Conservation (phyloP, 805 yeast genomes). For the Candida awuae region DNA sequence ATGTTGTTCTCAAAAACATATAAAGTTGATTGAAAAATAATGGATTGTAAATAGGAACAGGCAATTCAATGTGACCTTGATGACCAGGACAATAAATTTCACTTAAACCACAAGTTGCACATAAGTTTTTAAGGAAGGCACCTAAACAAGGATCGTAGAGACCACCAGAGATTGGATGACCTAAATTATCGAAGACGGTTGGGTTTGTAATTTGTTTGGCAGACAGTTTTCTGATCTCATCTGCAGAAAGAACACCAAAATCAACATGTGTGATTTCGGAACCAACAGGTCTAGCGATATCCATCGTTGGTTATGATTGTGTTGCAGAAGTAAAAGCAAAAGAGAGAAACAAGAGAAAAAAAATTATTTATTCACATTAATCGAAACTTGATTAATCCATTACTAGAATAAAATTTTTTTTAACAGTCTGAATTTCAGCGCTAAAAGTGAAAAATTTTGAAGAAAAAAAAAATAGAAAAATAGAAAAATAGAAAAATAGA, state of each 20-base stretch:
- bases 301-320: constrained; percentile 45
- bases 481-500: no score
- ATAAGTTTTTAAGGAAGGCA: constrained; percentile 79
- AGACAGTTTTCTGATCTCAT: constrained; percentile 77
- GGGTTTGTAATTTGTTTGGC: constrained; percentile 96
- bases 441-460: no score
- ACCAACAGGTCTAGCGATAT: constrained; percentile 93
- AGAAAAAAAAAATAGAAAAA: no score
- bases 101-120: constrained; percentile 94
- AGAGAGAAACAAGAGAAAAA: not conserved
- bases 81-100: constrained; percentile 96
- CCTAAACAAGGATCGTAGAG: constrained; percentile 92
- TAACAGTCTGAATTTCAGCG: no score
- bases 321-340: not conserved
- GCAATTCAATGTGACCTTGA: constrained; percentile 95
- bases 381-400: no score
- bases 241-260: constrained; percentile 74
- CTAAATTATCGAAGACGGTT: constrained; percentile 89
- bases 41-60: constrained; percentile 93
- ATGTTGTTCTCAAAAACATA: constrained; percentile 71
- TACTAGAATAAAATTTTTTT: no score
- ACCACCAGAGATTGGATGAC: constrained; percentile 93
- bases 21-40: constrained; percentile 88
- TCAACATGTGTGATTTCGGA: constrained; percentile 89
- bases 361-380: no score